phyloP scores from a whole-genome alignment of 139 green algal genomes.

The Astrephomene gubernaculifera region DNA sequence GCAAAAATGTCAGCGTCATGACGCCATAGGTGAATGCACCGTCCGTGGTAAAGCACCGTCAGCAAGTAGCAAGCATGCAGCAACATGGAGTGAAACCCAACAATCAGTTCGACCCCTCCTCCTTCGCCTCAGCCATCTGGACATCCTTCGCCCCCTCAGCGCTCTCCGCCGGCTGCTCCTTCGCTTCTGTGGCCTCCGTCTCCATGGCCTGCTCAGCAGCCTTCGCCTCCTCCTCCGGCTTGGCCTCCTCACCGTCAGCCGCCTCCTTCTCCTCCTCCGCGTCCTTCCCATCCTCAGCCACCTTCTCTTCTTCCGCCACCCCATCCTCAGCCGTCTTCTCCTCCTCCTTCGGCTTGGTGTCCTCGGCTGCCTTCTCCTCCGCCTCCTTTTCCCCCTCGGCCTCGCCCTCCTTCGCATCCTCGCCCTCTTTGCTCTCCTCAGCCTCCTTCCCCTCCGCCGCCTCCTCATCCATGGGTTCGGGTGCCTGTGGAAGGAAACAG shows the following conservation, averaged over 20 bases:
- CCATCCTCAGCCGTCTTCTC: neutral
- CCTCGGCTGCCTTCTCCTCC: neutral
- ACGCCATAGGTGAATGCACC: too few species aligned
- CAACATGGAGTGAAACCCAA: too few species aligned
- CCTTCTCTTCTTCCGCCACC: neutral
- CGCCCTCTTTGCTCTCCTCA: neutral
- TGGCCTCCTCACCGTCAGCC: neutral
- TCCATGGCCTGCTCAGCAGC: neutral
- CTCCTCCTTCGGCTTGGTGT: neutral
- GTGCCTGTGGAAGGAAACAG: too few species aligned
- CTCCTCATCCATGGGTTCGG: too few species aligned
- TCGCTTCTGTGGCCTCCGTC: too few species aligned
- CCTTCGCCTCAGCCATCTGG: neutral
- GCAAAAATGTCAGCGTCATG: too few species aligned
- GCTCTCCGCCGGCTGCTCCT: neutral
- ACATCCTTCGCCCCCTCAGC: neutral
- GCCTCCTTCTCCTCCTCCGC: neutral
- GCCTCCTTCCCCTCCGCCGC: too few species aligned
- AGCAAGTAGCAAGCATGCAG: too few species aligned
- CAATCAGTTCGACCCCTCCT: neutral
- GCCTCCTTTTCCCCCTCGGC: neutral
- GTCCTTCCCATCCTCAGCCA: neutral
- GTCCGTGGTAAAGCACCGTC: too few species aligned
- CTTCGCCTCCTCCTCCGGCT: neutral
- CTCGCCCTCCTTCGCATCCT: neutral